These are phyloP conservation scores for Debaryomyces fabryi DNA, from an alignment of 1,139 yeast genomes.

Conservation along the genomic window DNA sequence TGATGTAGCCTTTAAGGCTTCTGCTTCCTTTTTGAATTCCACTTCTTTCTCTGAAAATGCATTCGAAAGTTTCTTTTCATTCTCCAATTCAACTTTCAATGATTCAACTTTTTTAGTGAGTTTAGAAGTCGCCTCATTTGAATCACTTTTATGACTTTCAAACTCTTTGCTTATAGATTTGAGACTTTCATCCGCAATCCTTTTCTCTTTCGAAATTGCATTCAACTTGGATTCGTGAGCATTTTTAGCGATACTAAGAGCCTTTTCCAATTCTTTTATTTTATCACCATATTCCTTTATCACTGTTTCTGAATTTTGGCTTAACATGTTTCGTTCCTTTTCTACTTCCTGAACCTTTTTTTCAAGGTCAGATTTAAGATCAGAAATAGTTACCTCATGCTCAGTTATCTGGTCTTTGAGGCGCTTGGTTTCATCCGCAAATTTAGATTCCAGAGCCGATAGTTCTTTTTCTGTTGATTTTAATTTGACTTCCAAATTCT, in stretches of 20 bases:
- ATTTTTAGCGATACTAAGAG: slow-evolving; percentile 16
- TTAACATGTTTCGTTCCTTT: slow-evolving; percentile 49
- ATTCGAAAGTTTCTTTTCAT: background rate
- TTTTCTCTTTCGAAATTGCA: slow-evolving; percentile 12
- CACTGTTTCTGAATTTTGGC: slow-evolving; percentile 52
- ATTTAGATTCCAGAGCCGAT: background rate
- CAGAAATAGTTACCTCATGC: slow-evolving; percentile 11
- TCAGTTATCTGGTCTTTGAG: slow-evolving; percentile 14
- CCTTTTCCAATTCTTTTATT: slow-evolving; percentile 31
- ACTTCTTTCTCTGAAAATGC: background rate
- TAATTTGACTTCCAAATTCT: slow-evolving; percentile 4
- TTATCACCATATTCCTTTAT: slow-evolving; percentile 52
- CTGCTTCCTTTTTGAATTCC: background rate
- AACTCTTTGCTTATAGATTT: background rate
- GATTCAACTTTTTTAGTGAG: slow-evolving; percentile 8
- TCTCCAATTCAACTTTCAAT: background rate
- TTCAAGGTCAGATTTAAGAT: slow-evolving; percentile 23
- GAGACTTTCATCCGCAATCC: background rate
- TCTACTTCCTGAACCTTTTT: slow-evolving; percentile 49
- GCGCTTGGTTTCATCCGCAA: slow-evolving; percentile 9
- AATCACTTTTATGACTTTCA: background rate
- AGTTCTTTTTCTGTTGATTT: slow-evolving; percentile 8
- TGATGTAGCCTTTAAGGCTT: background rate
- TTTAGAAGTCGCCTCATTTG: background rate
- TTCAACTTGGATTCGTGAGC: slow-evolving; percentile 15